Evolutionary conservation across 371 early-diverging fungal genomes (phyloP).

Genomic region (Mucor indicus): DNA sequence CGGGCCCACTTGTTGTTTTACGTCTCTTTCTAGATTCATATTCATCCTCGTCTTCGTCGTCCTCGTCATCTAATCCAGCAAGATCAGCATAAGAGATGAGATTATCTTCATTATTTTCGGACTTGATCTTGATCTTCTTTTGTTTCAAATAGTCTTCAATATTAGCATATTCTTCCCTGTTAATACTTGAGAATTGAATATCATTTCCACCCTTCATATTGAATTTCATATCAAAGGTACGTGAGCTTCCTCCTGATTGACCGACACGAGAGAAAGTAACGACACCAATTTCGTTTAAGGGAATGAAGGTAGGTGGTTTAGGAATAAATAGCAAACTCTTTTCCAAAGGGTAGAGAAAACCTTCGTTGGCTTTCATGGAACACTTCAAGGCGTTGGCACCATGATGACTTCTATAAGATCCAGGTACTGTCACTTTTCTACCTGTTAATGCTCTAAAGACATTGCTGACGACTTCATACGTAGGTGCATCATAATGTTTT

Average conservation of each 20-base stretch:
- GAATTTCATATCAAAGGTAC: slow-evolving; percentile 94
- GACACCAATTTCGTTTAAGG: slow-evolving; percentile 79
- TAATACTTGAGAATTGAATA: slow-evolving; percentile 82
- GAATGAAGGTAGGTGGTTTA: slow-evolving; percentile 91
- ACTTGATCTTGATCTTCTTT: slow-evolving; percentile 84
- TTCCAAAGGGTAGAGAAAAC: slow-evolving; percentile 93
- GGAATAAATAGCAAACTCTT: slow-evolving; percentile 93
- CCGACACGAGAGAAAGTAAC: slow-evolving; percentile 92
- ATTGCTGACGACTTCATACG: slow-evolving; percentile 85
- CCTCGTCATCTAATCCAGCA: slow-evolving; percentile 58
- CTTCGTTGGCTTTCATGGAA: slow-evolving; percentile 98
- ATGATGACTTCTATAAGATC: slow-evolving; percentile 68
- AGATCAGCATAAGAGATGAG: slow-evolving; percentile 60
- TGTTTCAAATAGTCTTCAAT: slow-evolving; percentile 77
- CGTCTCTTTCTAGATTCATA: slow-evolving; percentile 47
- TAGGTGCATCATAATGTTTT: slow-evolving; percentile 86
- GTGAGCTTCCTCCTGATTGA: slow-evolving; percentile 60
- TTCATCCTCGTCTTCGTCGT: slow-evolving; percentile 34
- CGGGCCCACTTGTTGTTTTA: slow-evolving; percentile 35
- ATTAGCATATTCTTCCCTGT: slow-evolving; percentile 85
- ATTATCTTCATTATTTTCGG: slow-evolving; percentile 65
- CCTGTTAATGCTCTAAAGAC: slow-evolving; percentile 89
- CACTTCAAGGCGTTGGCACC: slow-evolving; percentile 90
- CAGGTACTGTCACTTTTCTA: slow-evolving; percentile 77
- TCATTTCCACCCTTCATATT: slow-evolving; percentile 80